Evolutionary conservation across 2,329 filamentous ascomycete genomes (phyloP).

Genomic region (Fusarium virguliforme): DNA sequence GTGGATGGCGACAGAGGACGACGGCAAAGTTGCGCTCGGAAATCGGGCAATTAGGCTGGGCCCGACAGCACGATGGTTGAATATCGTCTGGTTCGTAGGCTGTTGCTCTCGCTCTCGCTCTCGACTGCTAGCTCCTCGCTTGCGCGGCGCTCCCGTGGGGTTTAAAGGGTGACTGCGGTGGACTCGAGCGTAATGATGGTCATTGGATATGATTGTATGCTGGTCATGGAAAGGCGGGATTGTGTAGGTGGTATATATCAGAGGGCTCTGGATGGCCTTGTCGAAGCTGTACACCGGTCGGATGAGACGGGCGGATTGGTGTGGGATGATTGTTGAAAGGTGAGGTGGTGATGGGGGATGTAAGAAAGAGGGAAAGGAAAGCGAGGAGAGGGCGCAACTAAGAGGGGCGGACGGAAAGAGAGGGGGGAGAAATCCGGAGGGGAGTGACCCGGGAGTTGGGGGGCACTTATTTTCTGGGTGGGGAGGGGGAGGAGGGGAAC

Average conservation of each 20-base stretch:
- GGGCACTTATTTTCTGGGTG: constrained; percentile 49
- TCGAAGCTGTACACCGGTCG: constrained; percentile 44
- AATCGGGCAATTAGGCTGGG: constrained; percentile 49
- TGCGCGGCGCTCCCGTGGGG: constrained; percentile 76
- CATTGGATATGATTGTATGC: constrained; percentile 66
- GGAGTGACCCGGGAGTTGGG: constrained; percentile 48
- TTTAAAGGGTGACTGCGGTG: constrained; percentile 79
- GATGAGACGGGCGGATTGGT: constrained; percentile 52
- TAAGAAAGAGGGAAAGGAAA: constrained; percentile 51
- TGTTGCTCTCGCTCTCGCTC: constrained; percentile 56
- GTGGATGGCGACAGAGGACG: constrained; percentile 47
- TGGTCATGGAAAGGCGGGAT: constrained; percentile 62
- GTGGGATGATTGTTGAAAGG: constrained; percentile 49
- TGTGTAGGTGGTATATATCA: constrained; percentile 43
- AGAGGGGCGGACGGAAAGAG: constrained; percentile 49
- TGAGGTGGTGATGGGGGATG: constrained; percentile 47
- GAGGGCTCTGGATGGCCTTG: constrained; percentile 55
- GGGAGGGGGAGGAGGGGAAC: constrained; percentile 50
- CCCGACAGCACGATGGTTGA: constrained; percentile 71
- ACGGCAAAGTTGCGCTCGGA: constrained; percentile 48
- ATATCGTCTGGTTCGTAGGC: constrained; percentile 63
- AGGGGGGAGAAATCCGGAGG: constrained; percentile 50
- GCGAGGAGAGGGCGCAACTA: constrained; percentile 48
- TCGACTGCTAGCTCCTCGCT: constrained; percentile 67
- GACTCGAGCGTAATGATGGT: constrained; percentile 66